Base-by-base conservation (phyloP, 1,139 yeast genomes). In the Zygoascus sp. region DNA sequence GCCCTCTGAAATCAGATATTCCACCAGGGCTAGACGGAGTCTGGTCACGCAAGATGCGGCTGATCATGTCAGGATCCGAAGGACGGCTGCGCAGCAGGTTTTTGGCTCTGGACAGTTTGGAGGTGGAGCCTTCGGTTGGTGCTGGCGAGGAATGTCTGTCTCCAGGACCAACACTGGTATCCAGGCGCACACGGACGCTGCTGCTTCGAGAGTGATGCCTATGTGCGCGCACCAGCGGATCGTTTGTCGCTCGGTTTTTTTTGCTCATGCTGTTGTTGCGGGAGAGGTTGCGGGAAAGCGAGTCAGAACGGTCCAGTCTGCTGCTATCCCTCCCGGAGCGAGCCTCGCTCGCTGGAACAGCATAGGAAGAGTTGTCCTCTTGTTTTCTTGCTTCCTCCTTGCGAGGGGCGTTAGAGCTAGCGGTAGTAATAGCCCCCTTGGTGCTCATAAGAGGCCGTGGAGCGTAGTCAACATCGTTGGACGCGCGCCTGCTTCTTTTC, bases 31-130 rank as follows among this genome's bases (percentile, higher is more conserved):
- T 30, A 11, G 32, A 23, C 5, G 27, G 41, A 23, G 41, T 23
- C 5, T 28, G 32, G 16, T 38, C 41, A 22, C 43, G 36, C 4
- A 40, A 16, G n/a, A 40, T 30, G 15, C 43, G 43, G 28, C 32
- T 11, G 10, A 40, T 40, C 43, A 40, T 10, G 23, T 40, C 43
- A 2, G 43, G 43, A 16, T 30, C 34, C 15, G 34, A 30, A 11
- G 34, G 34, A 13, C 34, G 34, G 34, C 34, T 11, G 11, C 34
- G 10, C 17, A 30, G 34, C 15, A 30, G 17, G 34, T 15, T 15
- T 25, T 25, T 25, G 28, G 28, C 4, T 7, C 34, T 15, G 13
- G n/a, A n/a, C n/a, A 30, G 8, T 30, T 30, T 30, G 17, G n/a
- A n/a, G n/a, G 16, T 3, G 17, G 34, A 30, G 17, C 10, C 17